Evolutionary conservation across 2,329 filamentous ascomycete species (phyloP).

Genomic region (Talaromyces albobiverticillius): DNA sequence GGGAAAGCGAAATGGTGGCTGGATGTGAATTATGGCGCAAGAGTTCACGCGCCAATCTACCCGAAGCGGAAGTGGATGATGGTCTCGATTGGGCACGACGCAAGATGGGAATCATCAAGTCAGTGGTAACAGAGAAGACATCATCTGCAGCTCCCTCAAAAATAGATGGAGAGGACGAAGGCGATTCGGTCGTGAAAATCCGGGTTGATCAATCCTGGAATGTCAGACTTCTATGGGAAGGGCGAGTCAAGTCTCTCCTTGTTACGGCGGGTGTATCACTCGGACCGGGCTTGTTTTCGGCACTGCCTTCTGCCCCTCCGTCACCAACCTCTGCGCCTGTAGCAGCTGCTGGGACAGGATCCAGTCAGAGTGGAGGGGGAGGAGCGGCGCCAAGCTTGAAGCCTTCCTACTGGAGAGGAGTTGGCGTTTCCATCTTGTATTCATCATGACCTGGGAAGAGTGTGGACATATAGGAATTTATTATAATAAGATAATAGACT

Average conservation of each 20-base stretch:
- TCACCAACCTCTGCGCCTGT: conserved; percentile 18
- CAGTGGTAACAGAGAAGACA: conserved; percentile 18
- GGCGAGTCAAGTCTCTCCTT: conserved; percentile 83
- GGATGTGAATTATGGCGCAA: conserved; percentile 91
- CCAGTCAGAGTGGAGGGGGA: conserved; percentile 14
- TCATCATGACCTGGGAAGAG: conserved; percentile 34
- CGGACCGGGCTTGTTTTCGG: conserved; percentile 52
- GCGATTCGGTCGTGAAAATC: conserved; percentile 83
- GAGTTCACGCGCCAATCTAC: conserved; percentile 15
- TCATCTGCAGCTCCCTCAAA: conserved; percentile 15
- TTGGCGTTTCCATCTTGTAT: conserved; percentile 42
- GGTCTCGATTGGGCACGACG: conserved; percentile 40
- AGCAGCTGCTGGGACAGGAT: conserved; percentile 1
- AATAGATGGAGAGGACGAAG: conserved; percentile 30
- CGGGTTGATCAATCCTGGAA: conserved; percentile 84
- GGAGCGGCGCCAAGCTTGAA: conserved; percentile 16
- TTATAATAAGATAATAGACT: not conserved
- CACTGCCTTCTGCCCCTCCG: conserved; percentile 24
- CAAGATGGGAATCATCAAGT: conserved; percentile 31
- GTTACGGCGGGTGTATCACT: conserved; percentile 88
- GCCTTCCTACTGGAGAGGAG: conserved; percentile 39
- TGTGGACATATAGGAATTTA: not conserved
- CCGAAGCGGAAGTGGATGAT: conserved; percentile 40
- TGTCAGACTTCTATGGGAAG: conserved; percentile 88
- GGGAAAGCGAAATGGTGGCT: conserved; percentile 89